Base-by-base conservation (phyloP, 2,329 filamentous ascomycete species). In the Orbilia javanica region DNA sequence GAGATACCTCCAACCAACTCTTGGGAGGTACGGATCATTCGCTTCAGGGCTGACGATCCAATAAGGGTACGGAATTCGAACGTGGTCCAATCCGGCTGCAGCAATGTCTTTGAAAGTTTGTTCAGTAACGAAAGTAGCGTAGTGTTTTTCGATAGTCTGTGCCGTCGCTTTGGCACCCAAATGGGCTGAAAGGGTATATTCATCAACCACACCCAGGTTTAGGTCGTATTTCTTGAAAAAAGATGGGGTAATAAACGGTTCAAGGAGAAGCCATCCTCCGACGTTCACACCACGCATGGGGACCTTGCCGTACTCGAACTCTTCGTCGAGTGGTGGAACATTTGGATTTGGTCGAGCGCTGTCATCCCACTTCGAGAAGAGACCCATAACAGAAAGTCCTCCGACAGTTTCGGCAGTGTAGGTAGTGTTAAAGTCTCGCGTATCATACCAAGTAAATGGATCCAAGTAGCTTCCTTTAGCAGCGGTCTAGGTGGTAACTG, bases 241-340 rank as follows among this genome's bases (percentile, higher is more conserved):
- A 0, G 94, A 97, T 0, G 96, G 96, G 3, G 93, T 95, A 83
- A 99, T 98, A 83, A 97, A 97, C 0, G 96, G 96, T 82, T 99
- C 96, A 11, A 99, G 86, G 1, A 92, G 92, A 1, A 99, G 88
- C 96, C 96, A 99, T 11, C 96, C 96, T 63, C 96, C 96, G 0
- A 98, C 83, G 82, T 97, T 98, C 39, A 98, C 93, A 0, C 96
- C 96, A 5, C 95, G 90, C 25, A 96, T 93, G 1, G 94, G 94
- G 68, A 87, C 90, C 22, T 89, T 89, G 1, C 90, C 89, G 81
- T 98, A 99, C 1, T 91, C 86, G 5, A 90, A 90, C 88, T 95
- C 97, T 0, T 87, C 82, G 80, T 93, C 88, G 5, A 99, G 86
- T 0, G 93, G 86, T 0, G 94, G 92, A 0, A 96, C 93, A 34